Evolutionary conservation across 495 filamentous ascomycete species (phyloP).

Genomic region (Hyaloscypha hepaticicola): DNA sequence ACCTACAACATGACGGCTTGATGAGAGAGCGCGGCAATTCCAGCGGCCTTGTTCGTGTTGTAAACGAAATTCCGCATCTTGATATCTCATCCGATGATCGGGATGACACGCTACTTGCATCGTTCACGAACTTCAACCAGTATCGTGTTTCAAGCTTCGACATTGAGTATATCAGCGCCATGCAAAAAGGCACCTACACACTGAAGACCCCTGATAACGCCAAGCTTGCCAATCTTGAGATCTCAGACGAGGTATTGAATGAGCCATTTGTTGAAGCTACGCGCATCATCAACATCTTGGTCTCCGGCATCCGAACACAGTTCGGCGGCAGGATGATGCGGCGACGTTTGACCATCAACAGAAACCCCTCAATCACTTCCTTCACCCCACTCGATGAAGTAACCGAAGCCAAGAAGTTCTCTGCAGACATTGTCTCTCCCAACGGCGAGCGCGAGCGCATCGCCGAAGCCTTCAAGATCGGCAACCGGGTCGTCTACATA

Average conservation of each 20-base stretch:
- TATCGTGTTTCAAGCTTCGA: slow-evolving; percentile 3
- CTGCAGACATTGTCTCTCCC: neutral
- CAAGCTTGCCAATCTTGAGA: slow-evolving; percentile 2
- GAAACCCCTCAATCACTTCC: neutral
- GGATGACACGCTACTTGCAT: neutral
- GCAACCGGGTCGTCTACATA: neutral
- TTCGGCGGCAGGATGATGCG: neutral
- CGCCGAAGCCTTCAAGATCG: slow-evolving; percentile 7
- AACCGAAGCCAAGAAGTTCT: neutral
- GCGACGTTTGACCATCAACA: neutral
- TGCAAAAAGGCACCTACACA: slow-evolving; percentile 4
- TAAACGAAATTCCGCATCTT: slow-evolving; percentile 7
- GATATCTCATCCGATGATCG: slow-evolving; percentile 1
- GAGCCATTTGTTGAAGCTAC: slow-evolving; percentile 6
- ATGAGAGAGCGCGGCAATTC: slow-evolving; percentile 5
- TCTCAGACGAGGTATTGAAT: slow-evolving; percentile 1
- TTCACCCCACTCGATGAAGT: slow-evolving; percentile 9
- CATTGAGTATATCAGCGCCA: slow-evolving; percentile 4
- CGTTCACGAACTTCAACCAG: neutral
- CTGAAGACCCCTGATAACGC: neutral
- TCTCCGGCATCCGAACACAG: neutral
- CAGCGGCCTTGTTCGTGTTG: neutral
- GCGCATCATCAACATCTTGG: neutral
- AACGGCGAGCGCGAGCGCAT: neutral
- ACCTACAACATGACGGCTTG: slow-evolving; percentile 9